Evolutionary conservation across 495 filamentous ascomycete genomes (phyloP).

Genomic region (Letharia lupina): DNA sequence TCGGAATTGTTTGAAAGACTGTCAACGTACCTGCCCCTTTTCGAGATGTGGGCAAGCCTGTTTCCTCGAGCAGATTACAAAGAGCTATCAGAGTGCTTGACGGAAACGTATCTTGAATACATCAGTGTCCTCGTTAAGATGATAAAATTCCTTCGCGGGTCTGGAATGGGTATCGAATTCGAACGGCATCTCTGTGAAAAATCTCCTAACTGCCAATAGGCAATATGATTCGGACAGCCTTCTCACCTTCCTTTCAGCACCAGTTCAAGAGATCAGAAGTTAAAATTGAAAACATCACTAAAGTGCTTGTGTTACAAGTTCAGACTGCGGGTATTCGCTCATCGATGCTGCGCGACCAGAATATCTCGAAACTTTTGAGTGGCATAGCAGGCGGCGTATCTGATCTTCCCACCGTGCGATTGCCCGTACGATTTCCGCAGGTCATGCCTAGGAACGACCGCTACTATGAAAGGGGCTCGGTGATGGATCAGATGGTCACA

Average conservation of each 20-base stretch:
- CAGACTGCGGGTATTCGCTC: slow-evolving; percentile 1
- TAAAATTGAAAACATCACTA: background rate
- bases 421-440: background rate
- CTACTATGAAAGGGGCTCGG: background rate
- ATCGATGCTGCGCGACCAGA: background rate
- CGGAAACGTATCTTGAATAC: background rate
- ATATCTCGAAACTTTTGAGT: background rate
- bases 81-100: slow-evolving; percentile 3
- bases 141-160: background rate
- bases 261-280: background rate
- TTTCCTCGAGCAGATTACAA: background rate
- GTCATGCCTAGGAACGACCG: background rate
- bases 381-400: background rate
- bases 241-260: background rate
- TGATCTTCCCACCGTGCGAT: background rate
- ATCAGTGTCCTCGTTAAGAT: background rate
- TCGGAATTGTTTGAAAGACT: background rate
- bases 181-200: background rate
- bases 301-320: background rate
- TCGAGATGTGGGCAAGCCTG: slow-evolving; percentile 1
- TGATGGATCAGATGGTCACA: background rate
- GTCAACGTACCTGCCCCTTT: background rate
- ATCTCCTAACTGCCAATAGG: background rate
- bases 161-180: background rate
- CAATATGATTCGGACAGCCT: background rate